Conservation (phyloP, 1,284 basidiomycete species). For the Polyporus tsugae region DNA sequence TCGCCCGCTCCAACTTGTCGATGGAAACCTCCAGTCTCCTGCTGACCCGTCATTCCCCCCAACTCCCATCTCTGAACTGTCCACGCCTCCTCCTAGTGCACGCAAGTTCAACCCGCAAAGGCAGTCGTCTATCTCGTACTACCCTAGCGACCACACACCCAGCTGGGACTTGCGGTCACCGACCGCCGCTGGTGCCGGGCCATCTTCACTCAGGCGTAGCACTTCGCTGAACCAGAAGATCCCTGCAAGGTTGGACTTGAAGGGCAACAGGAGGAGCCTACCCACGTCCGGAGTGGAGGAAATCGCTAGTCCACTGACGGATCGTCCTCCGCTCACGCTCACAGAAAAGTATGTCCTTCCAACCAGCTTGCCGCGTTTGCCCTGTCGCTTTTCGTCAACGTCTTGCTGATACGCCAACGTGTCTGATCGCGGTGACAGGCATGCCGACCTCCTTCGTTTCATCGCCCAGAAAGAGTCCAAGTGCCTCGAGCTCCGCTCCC, state of each 20-base stretch:
- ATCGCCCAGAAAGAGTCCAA: constrained; percentile 86
- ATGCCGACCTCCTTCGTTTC: constrained; percentile 77
- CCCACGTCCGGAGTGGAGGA: constrained; percentile 28
- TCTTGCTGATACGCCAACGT: neutral
- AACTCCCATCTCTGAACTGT: constrained; percentile 31
- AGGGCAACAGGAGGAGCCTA: constrained; percentile 39
- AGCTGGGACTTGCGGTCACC: constrained; percentile 42
- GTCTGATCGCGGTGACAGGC: constrained; percentile 50
- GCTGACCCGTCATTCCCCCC: constrained; percentile 35
- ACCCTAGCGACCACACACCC: constrained; percentile 46
- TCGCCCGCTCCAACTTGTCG: constrained; percentile 43
- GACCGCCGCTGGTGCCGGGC: constrained; percentile 26
- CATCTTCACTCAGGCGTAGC: constrained; percentile 36
- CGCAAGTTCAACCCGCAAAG: constrained; percentile 46
- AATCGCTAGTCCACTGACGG: constrained; percentile 29
- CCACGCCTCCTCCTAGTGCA: constrained; percentile 37
- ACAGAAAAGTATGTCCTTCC: constrained; percentile 63
- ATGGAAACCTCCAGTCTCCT: constrained; percentile 36
- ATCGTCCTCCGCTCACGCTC: constrained; percentile 58
- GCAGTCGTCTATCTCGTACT: constrained; percentile 73
- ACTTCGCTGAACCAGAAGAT: constrained; percentile 34
- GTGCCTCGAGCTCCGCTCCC: constrained; percentile 79
- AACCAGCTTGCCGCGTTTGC: neutral
- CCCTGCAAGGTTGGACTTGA: constrained; percentile 23
- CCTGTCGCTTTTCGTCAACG: neutral